These are phyloP conservation scores for Rhodotorula sp. DNA, from an alignment of 1,284 basidiomycete species.

Conservation along the genomic window DNA sequence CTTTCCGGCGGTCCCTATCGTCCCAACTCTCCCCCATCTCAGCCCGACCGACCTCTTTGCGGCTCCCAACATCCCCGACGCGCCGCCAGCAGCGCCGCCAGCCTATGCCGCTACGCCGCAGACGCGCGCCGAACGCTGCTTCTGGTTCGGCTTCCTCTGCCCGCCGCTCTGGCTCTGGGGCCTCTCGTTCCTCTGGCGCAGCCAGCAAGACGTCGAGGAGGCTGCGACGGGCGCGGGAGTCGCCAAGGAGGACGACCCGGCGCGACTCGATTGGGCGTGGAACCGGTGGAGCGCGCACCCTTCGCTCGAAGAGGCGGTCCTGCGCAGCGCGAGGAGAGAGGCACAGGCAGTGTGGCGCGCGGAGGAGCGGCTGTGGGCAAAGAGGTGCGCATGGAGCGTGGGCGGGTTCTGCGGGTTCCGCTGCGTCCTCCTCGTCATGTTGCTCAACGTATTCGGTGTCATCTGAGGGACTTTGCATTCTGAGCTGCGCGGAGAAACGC, in stretches of 20 bases:
- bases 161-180: constrained; percentile 22
- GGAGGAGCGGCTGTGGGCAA: constrained; percentile 31
- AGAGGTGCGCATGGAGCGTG: constrained; percentile 17
- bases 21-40: background rate
- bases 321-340: background rate
- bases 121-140: constrained; percentile 18
- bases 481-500: too few species aligned
- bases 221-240: too few species aligned
- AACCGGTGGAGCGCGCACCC: background rate
- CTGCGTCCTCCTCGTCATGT: constrained; percentile 4
- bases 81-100: too few species aligned
- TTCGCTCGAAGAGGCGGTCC: background rate
- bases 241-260: background rate
- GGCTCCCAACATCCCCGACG: background rate
- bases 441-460: background rate
- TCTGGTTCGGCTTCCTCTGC: constrained; percentile 23
- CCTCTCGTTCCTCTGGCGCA: background rate
- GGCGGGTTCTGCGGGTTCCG: background rate
- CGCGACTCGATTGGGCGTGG: too few species aligned
- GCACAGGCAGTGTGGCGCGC: constrained; percentile 12
- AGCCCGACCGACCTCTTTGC: background rate
- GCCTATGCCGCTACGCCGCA: constrained; percentile 18
- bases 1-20: background rate
- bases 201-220: background rate
- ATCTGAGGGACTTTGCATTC: too few species aligned